Evolutionary conservation across 202 grass and related monocot species (phyloP), one percentile per base, ranked within the genome.

Genomic region (Digitaria exilis): DNA sequence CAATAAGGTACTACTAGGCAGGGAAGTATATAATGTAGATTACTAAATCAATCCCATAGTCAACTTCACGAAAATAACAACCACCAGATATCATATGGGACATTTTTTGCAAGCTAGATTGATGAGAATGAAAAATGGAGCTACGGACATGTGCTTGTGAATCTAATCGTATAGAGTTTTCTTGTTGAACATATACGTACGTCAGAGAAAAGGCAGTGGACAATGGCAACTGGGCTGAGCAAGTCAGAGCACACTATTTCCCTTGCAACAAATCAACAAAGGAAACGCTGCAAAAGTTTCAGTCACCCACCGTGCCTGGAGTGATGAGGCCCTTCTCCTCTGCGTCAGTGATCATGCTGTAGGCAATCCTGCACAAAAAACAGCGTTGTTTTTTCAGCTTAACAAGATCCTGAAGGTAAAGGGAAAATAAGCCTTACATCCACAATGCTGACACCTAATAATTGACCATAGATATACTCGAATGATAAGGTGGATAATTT

Each of bases 311-410:
- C 85, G 60, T 86, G n/a, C n/a, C n/a, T n/a, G n/a, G n/a, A n/a
- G n/a, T n/a, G n/a, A n/a, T n/a, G n/a, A n/a, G n/a, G n/a, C 88
- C 90, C 21, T 82, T 90, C 34, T 84, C 72, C 85, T 95, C 93
- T 3, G 90, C 93, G 68, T 95, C 93, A 18, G 72, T 78, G 69
- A 95, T 95, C 93, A 95, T 95, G 55, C 90, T 92, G 62, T 88
- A 92, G 4, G 87, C 90, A 92, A 95, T 92, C 89, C 92, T 95
- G 85, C 75, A 60, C 28, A 81, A 63, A 42, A 0, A 35, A 30
- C 6, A 21, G 10, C 21, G 22, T 7, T 0, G 19, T n/a, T 9
- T 59, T 59, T 13, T 80, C 0, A 69, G 50, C 22, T 61, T 13
- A 42, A n/a, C n/a, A n/a, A 37, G 25, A 55, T 29, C 14, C 56